A percentile compares a stretch with the other conserved stretches of the same genome.
phyloP scores from a whole-genome alignment of 768 basidiomycete genomes.

The Panellus pusillus region DNA sequence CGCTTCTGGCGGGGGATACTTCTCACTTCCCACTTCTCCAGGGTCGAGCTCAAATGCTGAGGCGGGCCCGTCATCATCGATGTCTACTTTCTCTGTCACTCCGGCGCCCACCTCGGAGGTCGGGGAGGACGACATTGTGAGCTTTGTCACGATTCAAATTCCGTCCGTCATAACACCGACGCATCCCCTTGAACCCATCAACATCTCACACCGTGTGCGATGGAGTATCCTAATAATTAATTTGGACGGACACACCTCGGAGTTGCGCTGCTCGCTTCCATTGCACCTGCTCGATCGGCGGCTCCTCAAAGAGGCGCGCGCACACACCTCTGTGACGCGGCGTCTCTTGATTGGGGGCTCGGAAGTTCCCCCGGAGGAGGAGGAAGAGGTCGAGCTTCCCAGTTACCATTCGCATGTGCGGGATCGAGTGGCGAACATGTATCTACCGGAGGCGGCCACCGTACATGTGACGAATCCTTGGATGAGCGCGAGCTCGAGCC shows the following conservation, averaged over 20 bases:
- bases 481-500: conserved; percentile 44
- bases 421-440: conserved; percentile 85
- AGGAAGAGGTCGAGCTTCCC: conserved; percentile 77
- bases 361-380: conserved; percentile 39
- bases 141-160: conserved; percentile 59
- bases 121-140: conserved; percentile 51
- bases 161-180: conserved; percentile 67
- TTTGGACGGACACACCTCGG: conserved; percentile 88
- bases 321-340: conserved; percentile 71
- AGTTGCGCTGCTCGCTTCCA: conserved; percentile 92
- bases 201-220: conserved; percentile 74
- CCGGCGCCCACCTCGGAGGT: conserved; percentile 1
- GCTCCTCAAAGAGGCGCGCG: conserved; percentile 73
- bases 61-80: conserved; percentile 6
- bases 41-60: background rate
- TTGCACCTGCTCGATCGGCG: conserved; percentile 77
- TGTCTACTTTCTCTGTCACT: background rate
- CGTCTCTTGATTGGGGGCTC: conserved; percentile 57
- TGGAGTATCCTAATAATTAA: conserved; percentile 83
- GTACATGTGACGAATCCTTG: conserved; percentile 68
- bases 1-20: conserved; percentile 6
- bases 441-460: conserved; percentile 59
- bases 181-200: conserved; percentile 70
- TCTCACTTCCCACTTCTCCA: background rate
- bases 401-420: conserved; percentile 88